Base-by-base conservation (phyloP, 2,329 filamentous ascomycete species). In the Aspergillus neotritici region DNA sequence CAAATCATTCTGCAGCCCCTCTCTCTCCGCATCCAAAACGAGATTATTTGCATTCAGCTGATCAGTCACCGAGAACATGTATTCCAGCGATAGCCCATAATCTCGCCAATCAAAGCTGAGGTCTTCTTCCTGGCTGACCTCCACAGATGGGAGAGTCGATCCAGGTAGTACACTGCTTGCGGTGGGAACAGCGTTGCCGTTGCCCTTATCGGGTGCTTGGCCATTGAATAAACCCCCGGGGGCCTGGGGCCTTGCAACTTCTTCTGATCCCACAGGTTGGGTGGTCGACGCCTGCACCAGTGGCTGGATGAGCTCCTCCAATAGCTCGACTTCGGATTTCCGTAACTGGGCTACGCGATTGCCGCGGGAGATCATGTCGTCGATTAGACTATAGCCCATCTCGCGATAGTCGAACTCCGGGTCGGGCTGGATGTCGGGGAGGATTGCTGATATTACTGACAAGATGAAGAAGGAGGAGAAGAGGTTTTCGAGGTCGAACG, bases 361-460 rank as follows among this genome's bases (percentile, higher is more conserved):
- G 7, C 52, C 52, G 2, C 52, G 38, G 1, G 44, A 33, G 4
- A 54, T 54, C 53, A 55, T 52, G 3, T 52, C 51, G 4, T 55
- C 43, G 0, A 55, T 44, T 0, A 55, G 34, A 29, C 44, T 48
- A 28, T 49, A 48, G 11, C 47, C 47, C 37, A 49, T 48, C 25
- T 73, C 43, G 38, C 68, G 41, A 66, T 74, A 45, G 68, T 67
- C 14, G 54, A 25, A 25, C 7, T 25, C 21, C 2, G 71, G 32
- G 67, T 54, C 71, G 1, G 70, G 71, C 48, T 64, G 65, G 10
- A 63, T 63, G 9, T 61, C 73, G 5, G 59, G 66, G 34, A 72
- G 70, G 34, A 62, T 72, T 12, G 60, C 63, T 30, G 50, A 46
- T 9, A 51, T 46, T 4, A 52, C 57, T 30, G 67, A 67, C 4